Evolutionary conservation across 768 basidiomycete species (phyloP).

Genomic region (Hysterangium stoloniferum): DNA sequence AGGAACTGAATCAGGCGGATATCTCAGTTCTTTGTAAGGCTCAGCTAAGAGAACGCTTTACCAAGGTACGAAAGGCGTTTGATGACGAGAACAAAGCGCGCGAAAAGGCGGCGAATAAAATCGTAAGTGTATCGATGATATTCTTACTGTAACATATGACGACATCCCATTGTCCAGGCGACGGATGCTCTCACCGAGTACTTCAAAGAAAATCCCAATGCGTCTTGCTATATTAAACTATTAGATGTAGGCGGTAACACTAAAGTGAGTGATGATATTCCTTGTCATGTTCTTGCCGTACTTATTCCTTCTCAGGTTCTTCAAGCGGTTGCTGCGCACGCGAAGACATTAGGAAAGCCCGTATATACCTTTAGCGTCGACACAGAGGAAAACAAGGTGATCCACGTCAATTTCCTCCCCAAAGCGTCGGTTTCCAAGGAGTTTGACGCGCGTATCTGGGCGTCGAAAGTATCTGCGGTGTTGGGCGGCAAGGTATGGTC

Average conservation of each 20-base stretch:
- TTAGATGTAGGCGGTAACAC: slow-evolving; percentile 78
- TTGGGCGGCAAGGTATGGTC: slow-evolving; percentile 81
- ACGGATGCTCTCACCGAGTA: slow-evolving; percentile 58
- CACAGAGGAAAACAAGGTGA: slow-evolving; percentile 59
- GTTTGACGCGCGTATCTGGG: slow-evolving; percentile 86
- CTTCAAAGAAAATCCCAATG: slow-evolving; percentile 71
- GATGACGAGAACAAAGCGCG: slow-evolving; percentile 81
- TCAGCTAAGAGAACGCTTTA: slow-evolving; percentile 67
- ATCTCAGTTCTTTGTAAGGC: slow-evolving; percentile 83
- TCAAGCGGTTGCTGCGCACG: slow-evolving; percentile 65
- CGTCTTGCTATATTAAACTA: slow-evolving; percentile 59
- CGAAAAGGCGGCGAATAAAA: slow-evolving; percentile 68
- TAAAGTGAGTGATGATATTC: slow-evolving; percentile 48
- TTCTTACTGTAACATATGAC: background rate
- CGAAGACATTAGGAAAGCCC: slow-evolving; percentile 75
- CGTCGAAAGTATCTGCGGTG: slow-evolving; percentile 63
- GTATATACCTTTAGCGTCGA: slow-evolving; percentile 87
- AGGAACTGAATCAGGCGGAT: slow-evolving; percentile 87
- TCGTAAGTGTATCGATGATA: slow-evolving; percentile 36
- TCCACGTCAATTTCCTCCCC: slow-evolving; percentile 80
- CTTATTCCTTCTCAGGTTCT: slow-evolving; percentile 46
- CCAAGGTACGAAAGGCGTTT: slow-evolving; percentile 67
- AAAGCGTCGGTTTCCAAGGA: slow-evolving; percentile 47
- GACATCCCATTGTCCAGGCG: slow-evolving; percentile 38
- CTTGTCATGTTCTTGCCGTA: background rate